These are phyloP conservation scores for Cutaneotrichosporon cyanovorans DNA, from an alignment of 1,284 basidiomycete species.

Conservation along the genomic window DNA sequence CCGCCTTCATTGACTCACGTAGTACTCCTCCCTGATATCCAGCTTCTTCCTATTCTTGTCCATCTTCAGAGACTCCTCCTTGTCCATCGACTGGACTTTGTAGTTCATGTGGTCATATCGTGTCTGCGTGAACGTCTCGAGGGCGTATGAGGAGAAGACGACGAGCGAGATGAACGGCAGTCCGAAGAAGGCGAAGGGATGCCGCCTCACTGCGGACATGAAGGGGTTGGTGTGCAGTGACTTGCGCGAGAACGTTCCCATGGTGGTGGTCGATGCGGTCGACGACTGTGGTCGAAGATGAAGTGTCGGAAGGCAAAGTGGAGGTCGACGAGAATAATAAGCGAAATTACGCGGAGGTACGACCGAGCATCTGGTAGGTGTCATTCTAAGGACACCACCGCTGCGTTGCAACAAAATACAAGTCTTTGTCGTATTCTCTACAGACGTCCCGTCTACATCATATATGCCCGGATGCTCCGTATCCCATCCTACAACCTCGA, in stretches of 20 bases:
- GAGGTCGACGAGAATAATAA: too few species aligned
- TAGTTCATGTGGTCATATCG: slow-evolving; percentile 81
- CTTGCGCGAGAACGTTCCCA: slow-evolving; percentile 53
- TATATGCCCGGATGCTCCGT: too few species aligned
- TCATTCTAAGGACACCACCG: too few species aligned
- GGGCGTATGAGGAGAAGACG: slow-evolving; percentile 77
- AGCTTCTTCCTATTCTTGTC: slow-evolving; percentile 73
- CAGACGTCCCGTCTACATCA: too few species aligned
- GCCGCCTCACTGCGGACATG: slow-evolving; percentile 34
- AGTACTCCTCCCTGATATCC: slow-evolving; percentile 93
- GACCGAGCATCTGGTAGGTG: too few species aligned
- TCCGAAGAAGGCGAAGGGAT: slow-evolving; percentile 60
- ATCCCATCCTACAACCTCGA: too few species aligned
- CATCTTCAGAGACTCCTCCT: slow-evolving; percentile 77
- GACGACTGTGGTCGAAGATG: too few species aligned
- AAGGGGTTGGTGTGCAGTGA: slow-evolving; percentile 46
- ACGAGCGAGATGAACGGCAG: slow-evolving; percentile 79
- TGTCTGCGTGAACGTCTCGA: slow-evolving; percentile 79
- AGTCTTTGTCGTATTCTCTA: too few species aligned
- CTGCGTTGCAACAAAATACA: too few species aligned
- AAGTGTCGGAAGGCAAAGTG: too few species aligned
- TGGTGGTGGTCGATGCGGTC: slow-evolving; percentile 4
- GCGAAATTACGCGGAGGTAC: too few species aligned
- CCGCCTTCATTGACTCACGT: slow-evolving; percentile 54
- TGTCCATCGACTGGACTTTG: slow-evolving; percentile 66